Conservation (phyloP, 1,139 yeast species). For the Yamadazyma atlantica region DNA sequence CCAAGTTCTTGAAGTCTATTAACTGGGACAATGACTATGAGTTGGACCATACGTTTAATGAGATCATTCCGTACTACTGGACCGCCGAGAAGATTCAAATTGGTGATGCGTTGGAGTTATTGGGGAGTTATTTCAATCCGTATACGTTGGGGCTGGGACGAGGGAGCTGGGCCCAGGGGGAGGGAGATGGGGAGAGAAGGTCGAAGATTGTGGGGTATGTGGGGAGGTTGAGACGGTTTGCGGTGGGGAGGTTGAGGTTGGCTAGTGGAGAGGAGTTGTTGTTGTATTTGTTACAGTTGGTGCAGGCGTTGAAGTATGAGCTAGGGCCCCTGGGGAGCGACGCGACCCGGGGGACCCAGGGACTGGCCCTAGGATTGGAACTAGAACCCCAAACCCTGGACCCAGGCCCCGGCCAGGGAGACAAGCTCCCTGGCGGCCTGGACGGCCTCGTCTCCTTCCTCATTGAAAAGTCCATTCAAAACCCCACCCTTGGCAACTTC, state of each 20-base stretch:
- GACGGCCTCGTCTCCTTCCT: too few species aligned
- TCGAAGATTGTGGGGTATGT: slow-evolving; percentile 36
- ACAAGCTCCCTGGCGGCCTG: too few species aligned
- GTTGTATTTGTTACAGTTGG: slow-evolving; percentile 81
- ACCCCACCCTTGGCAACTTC: slow-evolving; percentile 70
- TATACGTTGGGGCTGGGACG: slow-evolving; percentile 34
- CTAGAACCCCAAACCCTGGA: too few species aligned
- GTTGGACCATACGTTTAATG: slow-evolving; percentile 71
- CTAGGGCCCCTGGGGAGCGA: too few species aligned
- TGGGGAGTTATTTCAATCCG: slow-evolving; percentile 68
- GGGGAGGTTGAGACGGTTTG: slow-evolving; percentile 67
- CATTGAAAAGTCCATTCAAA: slow-evolving; percentile 67
- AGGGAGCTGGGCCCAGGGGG: too few species aligned
- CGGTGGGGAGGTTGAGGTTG: slow-evolving; percentile 76
- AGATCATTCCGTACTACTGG: slow-evolving; percentile 47
- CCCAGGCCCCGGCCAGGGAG: too few species aligned
- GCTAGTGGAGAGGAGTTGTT: slow-evolving; percentile 82
- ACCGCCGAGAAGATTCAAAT: slow-evolving; percentile 72
- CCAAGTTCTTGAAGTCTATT: slow-evolving; percentile 83
- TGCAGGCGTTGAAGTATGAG: slow-evolving; percentile 87
- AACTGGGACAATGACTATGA: slow-evolving; percentile 87
- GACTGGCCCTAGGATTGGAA: too few species aligned
- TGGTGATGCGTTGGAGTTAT: slow-evolving; percentile 87
- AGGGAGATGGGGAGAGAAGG: too few species aligned
- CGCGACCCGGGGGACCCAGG: too few species aligned